Base-by-base conservation (phyloP, 164 flowering plant species). In the Stephania japonica region DNA sequence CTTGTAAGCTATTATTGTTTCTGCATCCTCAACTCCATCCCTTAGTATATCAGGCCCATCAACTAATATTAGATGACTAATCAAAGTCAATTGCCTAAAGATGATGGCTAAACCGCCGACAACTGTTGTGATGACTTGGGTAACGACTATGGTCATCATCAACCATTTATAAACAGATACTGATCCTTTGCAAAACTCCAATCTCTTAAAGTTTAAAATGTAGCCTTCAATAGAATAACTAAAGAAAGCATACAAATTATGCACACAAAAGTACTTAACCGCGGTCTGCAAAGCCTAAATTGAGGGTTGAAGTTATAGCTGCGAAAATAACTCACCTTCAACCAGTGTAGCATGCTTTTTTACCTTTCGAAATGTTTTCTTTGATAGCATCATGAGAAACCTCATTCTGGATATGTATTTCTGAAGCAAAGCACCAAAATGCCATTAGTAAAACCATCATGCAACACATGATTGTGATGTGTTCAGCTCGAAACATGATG, bases 381-480 rank as follows among this genome's bases (percentile, higher is more conserved):
- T 64, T n/a, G n/a, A 19, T n/a, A 23, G 4, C 23, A 41, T 63
- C 68, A 27, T 11, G 18, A 32, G 18, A 16, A 25, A 66, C 3
- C 13, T 26, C 41, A 14, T 26, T 26, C 0, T 25, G 59, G 16
- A 24, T 24, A 8, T 44, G 23, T 16, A 72, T 64, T 10, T 23
- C 24, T 7, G 65, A 26, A 18, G 25, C 24, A 2, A 62, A 67
- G 38, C 8, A n/a, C 70, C 75, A 73, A 41, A 73, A 13, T 27
- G 53, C 18, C 11, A 19, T 6, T 18, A 73, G 70, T 27, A 73
- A 66, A 11, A 49, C 3, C 38, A 66, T 21, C 70, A 73, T 47
- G 26, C 75, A 73, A 53, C 27, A 53, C 61, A 73, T 13, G 64
- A 73, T 67, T 7, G 53, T 41, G 8, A 53, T 13, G 41, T 73